Evolutionary conservation across 768 basidiomycete species (phyloP), one percentile per base, ranked within the genome.

Genomic region (Lactarius psammicola): DNA sequence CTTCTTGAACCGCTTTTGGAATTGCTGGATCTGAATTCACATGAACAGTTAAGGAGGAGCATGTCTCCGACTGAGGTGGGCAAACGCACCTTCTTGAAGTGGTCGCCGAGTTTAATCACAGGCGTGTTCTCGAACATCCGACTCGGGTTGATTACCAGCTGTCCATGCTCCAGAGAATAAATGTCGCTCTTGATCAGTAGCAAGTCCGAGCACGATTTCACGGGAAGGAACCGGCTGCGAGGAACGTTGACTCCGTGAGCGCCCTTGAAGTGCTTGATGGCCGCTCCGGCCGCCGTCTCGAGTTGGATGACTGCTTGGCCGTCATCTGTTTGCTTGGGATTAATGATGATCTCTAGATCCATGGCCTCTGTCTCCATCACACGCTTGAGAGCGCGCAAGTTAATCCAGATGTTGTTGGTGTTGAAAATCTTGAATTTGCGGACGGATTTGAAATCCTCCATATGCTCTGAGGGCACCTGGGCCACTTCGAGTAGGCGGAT

Each of bases 341-440:
- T 92, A 74, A 87, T 82, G 73, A 93, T 92, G 74, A 93, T 90
- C 71, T 93, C 91, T 65, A 93, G 81, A 69, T 87, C 86, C 80
- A 93, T 78, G 44, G 77, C 80, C 63, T 85, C 86, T 26, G 77
- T 80, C 68, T 84, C 85, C 86, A 93, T 86, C 70, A 89, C 80
- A 54, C 85, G 84, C 82, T 90, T 93, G 74, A 93, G 80, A 59
- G 90, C 86, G 13, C 55, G 74, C 56, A 85, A 75, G 71, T 84
- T 78, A 72, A 84, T 78, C 82, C 82, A 87, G 61, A 87, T 73
- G 72, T 86, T 87, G 77, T 88, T 88, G 30, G 87, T 86, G 77
- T 88, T 88, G 83, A 90, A 87, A 71, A 87, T 86, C 80, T 89
- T 88, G 85, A 93, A 93, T 75, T 88, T 89, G 68, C 88, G 82